Evolutionary conservation across 1,284 basidiomycete species (phyloP).

Genomic region (Marasmius fiardii): DNA sequence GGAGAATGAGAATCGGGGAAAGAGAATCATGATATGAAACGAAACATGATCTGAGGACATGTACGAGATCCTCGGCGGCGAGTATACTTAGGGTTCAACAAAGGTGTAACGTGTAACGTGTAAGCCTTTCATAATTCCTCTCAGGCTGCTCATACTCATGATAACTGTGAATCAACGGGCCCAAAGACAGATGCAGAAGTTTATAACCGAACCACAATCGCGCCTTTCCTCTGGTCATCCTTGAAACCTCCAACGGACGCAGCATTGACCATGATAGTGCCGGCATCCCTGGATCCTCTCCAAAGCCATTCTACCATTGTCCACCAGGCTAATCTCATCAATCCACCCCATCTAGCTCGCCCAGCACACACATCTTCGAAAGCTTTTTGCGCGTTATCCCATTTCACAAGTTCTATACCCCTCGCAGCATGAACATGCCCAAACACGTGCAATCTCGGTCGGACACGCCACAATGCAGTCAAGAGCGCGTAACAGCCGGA

Average conservation of each 20-base stretch:
- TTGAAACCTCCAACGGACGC: conserved; percentile 22
- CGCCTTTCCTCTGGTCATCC: conserved; percentile 16
- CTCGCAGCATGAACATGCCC: conserved; percentile 39
- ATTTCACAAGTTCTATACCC: conserved; percentile 25
- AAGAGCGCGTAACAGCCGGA: conserved; percentile 32
- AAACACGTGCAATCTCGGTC: conserved; percentile 35
- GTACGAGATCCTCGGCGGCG: too few relatives aligned
- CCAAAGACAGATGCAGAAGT: too few relatives aligned
- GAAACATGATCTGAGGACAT: too few relatives aligned
- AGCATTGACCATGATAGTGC: conserved; percentile 28
- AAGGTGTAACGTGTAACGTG: too few relatives aligned
- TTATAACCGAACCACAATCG: neutral
- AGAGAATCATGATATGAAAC: too few relatives aligned
- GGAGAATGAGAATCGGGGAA: too few relatives aligned
- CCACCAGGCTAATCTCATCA: conserved; percentile 18
- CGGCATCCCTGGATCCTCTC: neutral
- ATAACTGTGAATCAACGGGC: too few relatives aligned
- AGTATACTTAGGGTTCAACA: too few relatives aligned
- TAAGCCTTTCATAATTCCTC: too few relatives aligned
- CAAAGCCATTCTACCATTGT: conserved; percentile 9
- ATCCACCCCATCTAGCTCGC: conserved; percentile 18
- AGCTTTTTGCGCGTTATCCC: conserved; percentile 20
- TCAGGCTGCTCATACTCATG: too few relatives aligned
- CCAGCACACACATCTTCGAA: conserved; percentile 29
- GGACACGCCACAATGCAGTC: conserved; percentile 26